Evolutionary conservation across 2,329 filamentous ascomycete species (phyloP).

Genomic region (Phialophora chinensis): DNA sequence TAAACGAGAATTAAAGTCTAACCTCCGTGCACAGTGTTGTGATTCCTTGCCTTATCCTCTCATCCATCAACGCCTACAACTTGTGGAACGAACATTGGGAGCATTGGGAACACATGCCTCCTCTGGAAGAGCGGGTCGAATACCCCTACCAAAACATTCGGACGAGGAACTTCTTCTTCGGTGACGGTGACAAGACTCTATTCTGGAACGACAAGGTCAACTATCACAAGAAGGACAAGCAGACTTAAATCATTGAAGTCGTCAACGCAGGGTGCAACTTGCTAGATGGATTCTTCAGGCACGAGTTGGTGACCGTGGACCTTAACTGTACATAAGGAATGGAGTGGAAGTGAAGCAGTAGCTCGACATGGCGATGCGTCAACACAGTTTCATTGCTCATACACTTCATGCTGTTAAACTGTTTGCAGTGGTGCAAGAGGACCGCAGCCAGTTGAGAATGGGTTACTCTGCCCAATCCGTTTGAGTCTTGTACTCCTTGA

Average conservation of each 20-base stretch:
- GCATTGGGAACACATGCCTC: slow-evolving; percentile 84
- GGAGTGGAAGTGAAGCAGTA: slow-evolving; percentile 15
- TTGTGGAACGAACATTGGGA: slow-evolving; percentile 98
- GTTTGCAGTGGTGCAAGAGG: not conserved
- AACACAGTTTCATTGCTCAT: slow-evolving; percentile 20
- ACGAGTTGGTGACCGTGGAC: not conserved
- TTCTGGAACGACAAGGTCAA: slow-evolving; percentile 94
- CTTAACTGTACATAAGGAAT: slow-evolving; percentile 30
- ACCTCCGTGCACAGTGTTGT: slow-evolving; percentile 64
- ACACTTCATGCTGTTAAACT: slow-evolving; percentile 2
- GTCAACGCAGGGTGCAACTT: not conserved
- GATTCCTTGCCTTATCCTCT: slow-evolving; percentile 73
- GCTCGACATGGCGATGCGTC: not conserved
- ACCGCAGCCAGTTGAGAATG: not conserved
- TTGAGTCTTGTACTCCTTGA: slow-evolving; percentile 48
- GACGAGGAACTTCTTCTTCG: slow-evolving; percentile 93
- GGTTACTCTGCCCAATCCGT: slow-evolving; percentile 14
- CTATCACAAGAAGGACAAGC: slow-evolving; percentile 93
- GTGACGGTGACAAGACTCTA: slow-evolving; percentile 81
- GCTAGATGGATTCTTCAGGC: slow-evolving; percentile 2
- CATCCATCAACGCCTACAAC: slow-evolving; percentile 81
- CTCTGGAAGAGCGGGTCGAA: slow-evolving; percentile 87
- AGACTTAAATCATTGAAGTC: slow-evolving; percentile 43
- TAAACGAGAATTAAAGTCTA: slow-evolving; percentile 13
- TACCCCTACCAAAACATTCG: slow-evolving; percentile 99